These are phyloP conservation scores for Epithele typhae DNA, from an alignment of 768 basidiomycete species.

Conservation along the genomic window DNA sequence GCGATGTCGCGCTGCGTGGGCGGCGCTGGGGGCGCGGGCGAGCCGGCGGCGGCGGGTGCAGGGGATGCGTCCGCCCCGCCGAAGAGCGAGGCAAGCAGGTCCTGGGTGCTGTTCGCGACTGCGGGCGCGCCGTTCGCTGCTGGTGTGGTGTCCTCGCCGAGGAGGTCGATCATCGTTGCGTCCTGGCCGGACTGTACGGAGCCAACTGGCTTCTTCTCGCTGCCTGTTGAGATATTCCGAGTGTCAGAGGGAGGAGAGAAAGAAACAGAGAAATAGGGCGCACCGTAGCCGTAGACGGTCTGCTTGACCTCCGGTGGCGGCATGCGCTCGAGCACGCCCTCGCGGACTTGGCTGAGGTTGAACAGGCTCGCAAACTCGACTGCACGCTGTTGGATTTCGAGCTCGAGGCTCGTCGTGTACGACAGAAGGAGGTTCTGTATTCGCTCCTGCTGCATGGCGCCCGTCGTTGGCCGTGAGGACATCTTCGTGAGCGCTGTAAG, in stretches of 20 bases:
- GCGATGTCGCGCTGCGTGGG: constrained; percentile 50
- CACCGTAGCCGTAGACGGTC: constrained; percentile 93
- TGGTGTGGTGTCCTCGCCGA: constrained; percentile 68
- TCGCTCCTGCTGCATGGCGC: constrained; percentile 65
- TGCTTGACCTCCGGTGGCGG: constrained; percentile 97
- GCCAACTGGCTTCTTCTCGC: constrained; percentile 95
- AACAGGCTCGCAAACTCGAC: constrained; percentile 92
- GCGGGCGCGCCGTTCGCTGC: constrained; percentile 36
- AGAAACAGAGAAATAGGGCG: constrained; percentile 20
- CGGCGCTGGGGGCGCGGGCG: constrained; percentile 27
- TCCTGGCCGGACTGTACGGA: constrained; percentile 79
- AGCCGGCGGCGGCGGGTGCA: constrained; percentile 21
- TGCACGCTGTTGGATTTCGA: constrained; percentile 93
- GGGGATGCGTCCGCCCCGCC: constrained; percentile 45
- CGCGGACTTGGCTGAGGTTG: constrained; percentile 65
- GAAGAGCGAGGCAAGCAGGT: constrained; percentile 91
- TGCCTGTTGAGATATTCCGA: constrained; percentile 52
- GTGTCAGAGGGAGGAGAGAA: not conserved
- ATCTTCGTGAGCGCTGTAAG: constrained; percentile 89
- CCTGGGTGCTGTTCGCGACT: constrained; percentile 70
- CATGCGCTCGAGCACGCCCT: constrained; percentile 95
- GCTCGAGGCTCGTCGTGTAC: constrained; percentile 83
- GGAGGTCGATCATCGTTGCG: constrained; percentile 58
- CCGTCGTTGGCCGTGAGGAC: constrained; percentile 71
- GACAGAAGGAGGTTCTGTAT: constrained; percentile 73